Evolutionary conservation across 1,284 basidiomycete species (phyloP).

Genomic region (Tilletia caries): DNA sequence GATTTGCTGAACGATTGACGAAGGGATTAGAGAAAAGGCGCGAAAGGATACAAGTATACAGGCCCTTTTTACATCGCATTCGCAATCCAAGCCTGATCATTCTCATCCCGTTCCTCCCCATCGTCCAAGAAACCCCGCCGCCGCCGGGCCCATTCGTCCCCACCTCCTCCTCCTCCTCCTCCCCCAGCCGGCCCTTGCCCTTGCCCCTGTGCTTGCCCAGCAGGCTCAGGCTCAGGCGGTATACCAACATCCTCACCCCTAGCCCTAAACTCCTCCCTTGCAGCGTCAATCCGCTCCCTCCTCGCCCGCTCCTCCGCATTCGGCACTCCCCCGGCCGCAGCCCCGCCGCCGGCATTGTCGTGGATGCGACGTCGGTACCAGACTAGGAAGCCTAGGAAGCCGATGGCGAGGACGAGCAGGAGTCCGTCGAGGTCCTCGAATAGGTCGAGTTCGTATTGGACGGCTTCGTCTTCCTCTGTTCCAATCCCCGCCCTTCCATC

Average conservation of each 20-base stretch:
- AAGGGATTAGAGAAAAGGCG: no score
- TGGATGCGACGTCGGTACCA: constrained; percentile 9
- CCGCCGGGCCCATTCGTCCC: neutral
- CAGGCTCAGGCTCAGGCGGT: neutral
- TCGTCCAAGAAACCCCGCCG: neutral
- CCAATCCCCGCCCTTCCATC: neutral
- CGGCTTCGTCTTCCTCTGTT: neutral
- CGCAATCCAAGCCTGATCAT: neutral
- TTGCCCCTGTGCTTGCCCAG: neutral
- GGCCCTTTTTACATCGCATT: neutral
- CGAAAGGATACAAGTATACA: no score
- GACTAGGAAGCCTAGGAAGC: neutral
- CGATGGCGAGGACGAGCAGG: neutral
- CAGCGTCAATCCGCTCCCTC: constrained; percentile 8
- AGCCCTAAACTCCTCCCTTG: neutral
- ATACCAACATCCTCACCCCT: neutral
- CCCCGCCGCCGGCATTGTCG: neutral
- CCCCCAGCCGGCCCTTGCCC: no score
- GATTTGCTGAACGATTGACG: no score
- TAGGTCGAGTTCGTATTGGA: neutral
- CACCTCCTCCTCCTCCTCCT: constrained; percentile 4
- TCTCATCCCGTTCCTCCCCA: neutral
- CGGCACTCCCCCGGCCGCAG: neutral
- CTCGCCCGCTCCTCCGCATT: neutral
- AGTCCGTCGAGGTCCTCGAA: constrained; percentile 1